These are phyloP conservation scores for Auxenochlorella protothecoides DNA, from an alignment of 139 green algal genomes.

Conservation along the genomic window DNA sequence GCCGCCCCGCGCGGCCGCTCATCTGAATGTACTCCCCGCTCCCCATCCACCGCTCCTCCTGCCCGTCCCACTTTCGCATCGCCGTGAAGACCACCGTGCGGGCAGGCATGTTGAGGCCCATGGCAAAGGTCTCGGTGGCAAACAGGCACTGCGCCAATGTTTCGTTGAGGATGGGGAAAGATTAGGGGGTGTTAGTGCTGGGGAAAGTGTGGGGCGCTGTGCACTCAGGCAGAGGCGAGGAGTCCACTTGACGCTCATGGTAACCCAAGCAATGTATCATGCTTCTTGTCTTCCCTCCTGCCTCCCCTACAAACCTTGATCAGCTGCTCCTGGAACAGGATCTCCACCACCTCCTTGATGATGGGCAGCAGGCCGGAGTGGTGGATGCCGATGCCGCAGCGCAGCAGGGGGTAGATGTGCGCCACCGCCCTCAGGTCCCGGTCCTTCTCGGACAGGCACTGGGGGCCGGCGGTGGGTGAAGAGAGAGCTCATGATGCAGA, in stretches of 20 bases:
- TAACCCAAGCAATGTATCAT: not conserved
- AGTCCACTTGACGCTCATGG: too few relatives aligned
- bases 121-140: slow-evolving; percentile 93
- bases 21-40: slow-evolving; percentile 97
- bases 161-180: not conserved
- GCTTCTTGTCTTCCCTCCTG: not conserved
- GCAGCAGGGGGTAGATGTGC: slow-evolving; percentile 74
- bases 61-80: slow-evolving; percentile 86
- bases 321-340: slow-evolving; percentile 85
- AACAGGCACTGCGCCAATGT: slow-evolving; percentile 51
- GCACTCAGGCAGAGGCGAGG: too few relatives aligned
- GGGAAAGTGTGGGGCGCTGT: not conserved
- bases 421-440: slow-evolving; percentile 59
- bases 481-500: too few relatives aligned
- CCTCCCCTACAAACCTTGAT: slow-evolving; percentile 23
- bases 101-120: slow-evolving; percentile 98
- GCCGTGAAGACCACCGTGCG: slow-evolving; percentile 83
- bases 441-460: slow-evolving; percentile 70
- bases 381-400: slow-evolving; percentile 82
- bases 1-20: slow-evolving; percentile 79
- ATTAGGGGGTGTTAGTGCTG: not conserved
- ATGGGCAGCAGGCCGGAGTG: slow-evolving; percentile 92
- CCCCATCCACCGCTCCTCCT: slow-evolving; percentile 40
- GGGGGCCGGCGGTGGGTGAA: not conserved
- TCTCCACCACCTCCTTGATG: slow-evolving; percentile 94